Base-by-base conservation (phyloP, 2,329 filamentous ascomycete genomes). In the Ceratocystis harringtonii region DNA sequence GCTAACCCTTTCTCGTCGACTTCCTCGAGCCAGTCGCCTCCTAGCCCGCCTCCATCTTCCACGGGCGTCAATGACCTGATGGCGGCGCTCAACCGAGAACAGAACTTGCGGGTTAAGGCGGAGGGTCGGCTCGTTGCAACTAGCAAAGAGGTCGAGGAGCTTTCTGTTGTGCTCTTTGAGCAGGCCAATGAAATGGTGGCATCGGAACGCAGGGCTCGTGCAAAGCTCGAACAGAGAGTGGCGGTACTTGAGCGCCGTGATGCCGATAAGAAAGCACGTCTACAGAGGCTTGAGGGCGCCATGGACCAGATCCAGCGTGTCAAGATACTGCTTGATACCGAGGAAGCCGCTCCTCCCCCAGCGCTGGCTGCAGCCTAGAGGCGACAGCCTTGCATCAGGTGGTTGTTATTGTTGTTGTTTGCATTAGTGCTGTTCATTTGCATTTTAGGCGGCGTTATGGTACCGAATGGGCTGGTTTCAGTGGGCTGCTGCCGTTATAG, bases 111-210 rank as follows among this genome's bases (percentile, higher is more conserved):
- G 12, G 78, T 81, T 48, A 82, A 84, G 63, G 89, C 89, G 1
- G 89, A 94, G 75, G 81, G 81, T 62, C 81, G 83, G 68, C 77
- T 90, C 22, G 80, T 79, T 69, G 81, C 84, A 62, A 87, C 88
- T 62, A 85, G 83, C 71, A 79, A 78, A 12, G 89, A 94, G 76
- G 81, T 92, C 22, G 89, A 92, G 75, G 89, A 94, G 75, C 77
- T 94, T 69, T 89, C 83, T 71, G 86, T 83, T 22, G 82, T 81
- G 62, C 76, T 94, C 64, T 94, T 94, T 73, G 85, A 89, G 76
- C 86, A 92, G 76, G 89, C 89, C 63, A 94, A 94, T 73, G 85
- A 91, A 75, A 94, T 94, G 89, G 89, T 94, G 22, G 88, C 89
- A 1, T 79, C 81, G 19, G 89, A 94, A 78, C 78, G 89, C 55